Conservation (phyloP, 2,329 filamentous ascomycete species). For the Talaromyces piceae region DNA sequence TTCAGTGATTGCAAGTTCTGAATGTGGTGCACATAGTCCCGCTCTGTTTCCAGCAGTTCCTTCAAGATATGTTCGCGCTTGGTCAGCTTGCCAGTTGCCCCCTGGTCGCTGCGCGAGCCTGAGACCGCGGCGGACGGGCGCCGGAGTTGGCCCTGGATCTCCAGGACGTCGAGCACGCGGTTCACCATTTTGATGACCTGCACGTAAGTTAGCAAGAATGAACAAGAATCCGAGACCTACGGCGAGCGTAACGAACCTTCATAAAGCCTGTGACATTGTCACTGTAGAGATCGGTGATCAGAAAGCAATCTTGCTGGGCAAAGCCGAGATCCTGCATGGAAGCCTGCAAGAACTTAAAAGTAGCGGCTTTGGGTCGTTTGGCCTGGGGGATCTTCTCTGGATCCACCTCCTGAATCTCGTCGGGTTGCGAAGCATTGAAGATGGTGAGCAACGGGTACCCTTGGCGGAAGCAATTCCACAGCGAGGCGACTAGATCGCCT, state of each 20-base stretch:
- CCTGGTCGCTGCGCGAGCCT: constrained; percentile 39
- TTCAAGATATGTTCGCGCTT: constrained; percentile 83
- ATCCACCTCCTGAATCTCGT: constrained; percentile 60
- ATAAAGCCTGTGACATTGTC: constrained; percentile 96
- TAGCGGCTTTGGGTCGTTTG: constrained; percentile 77
- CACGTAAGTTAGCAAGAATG: background rate
- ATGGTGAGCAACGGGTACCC: constrained; percentile 80
- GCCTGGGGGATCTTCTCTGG: constrained; percentile 56
- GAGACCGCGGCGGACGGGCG: constrained; percentile 48
- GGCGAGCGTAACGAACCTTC: constrained; percentile 53
- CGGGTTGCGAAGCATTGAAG: constrained; percentile 76
- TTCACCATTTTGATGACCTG: constrained; percentile 88
- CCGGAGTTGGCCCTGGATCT: constrained; percentile 68
- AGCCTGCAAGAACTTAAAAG: constrained; percentile 87
- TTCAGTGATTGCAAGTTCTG: constrained; percentile 91
- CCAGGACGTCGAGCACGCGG: constrained; percentile 77
- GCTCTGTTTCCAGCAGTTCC: constrained; percentile 88
- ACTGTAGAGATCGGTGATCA: constrained; percentile 83
- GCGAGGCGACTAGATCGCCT: constrained; percentile 73
- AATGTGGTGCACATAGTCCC: constrained; percentile 95
- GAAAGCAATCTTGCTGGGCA: constrained; percentile 74
- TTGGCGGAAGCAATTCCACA: constrained; percentile 80
- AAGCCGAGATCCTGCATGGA: constrained; percentile 78
- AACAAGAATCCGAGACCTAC: background rate
- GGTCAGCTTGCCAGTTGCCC: constrained; percentile 49